Percentiles rank a stretch among this genome's conserved stretches.
Conservation (phyloP, 495 filamentous ascomycete species). For the Corynascus novoguineensis region DNA sequence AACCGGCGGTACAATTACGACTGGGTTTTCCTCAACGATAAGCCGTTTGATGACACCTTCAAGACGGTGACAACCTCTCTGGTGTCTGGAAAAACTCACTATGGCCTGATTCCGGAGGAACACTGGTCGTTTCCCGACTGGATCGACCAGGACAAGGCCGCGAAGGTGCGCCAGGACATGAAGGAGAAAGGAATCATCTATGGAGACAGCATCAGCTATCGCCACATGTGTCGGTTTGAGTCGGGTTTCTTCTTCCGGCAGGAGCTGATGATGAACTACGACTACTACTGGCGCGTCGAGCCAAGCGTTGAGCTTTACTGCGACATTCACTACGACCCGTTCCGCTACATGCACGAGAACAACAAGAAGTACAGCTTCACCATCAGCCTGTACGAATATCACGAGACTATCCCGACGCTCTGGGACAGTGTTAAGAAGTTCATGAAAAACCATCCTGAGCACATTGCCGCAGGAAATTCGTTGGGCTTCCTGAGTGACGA, state of each 20-base stretch:
- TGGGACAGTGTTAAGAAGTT: conserved; percentile 93
- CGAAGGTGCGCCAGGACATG: conserved; percentile 79
- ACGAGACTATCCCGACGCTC: conserved; percentile 89
- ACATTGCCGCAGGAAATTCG: conserved; percentile 76
- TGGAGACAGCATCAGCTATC: conserved; percentile 85
- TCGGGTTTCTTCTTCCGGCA: conserved; percentile 93
- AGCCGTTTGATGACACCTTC: conserved; percentile 85
- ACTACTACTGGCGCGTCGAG: conserved; percentile 92
- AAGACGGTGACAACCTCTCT: conserved; percentile 84
- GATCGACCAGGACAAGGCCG: conserved; percentile 82
- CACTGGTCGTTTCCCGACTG: conserved; percentile 87
- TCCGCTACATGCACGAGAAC: conserved; percentile 81
- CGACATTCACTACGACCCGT: conserved; percentile 77
- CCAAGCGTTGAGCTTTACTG: conserved; percentile 84
- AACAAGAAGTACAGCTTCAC: conserved; percentile 89
- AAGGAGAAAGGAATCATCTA: conserved; percentile 82
- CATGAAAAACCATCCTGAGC: conserved; percentile 80
- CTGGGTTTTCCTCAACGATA: conserved; percentile 98
- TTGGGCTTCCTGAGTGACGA: conserved; percentile 92
- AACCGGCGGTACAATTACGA: conserved; percentile 95
- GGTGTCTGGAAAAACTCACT: conserved; percentile 84
- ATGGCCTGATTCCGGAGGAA: conserved; percentile 75
- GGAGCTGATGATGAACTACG: conserved; percentile 72
- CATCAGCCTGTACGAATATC: conserved; percentile 87
- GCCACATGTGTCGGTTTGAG: conserved; percentile 92